Evolutionary conservation across 2,329 filamentous ascomycete species (phyloP), one percentile per base, ranked within the genome.

Genomic region (Ilyonectria destructans): DNA sequence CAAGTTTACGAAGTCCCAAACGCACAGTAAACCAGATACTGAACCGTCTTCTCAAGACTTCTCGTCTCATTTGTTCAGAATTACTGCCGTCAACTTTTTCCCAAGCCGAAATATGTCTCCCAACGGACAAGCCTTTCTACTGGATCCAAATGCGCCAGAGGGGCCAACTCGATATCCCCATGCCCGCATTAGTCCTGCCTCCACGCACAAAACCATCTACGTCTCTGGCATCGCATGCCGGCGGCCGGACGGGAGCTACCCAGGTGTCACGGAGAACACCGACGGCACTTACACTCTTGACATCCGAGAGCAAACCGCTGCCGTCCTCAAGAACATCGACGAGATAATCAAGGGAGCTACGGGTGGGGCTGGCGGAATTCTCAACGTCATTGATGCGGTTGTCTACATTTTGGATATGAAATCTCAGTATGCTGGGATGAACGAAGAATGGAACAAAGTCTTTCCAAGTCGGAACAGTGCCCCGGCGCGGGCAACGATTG

Each of bases 381-480:
- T 77, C 17, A 83, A 83, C 68, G 69, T 83, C 5, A 79, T 84
- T 21, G 81, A 83, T 51, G 74, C 82, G 3, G 79, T 80, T 12
- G 81, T 85, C 12, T 85, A 82, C 59, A 71, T 84, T 6, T 49
- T 81, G 10, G 80, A 84, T 65, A 83, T 84, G 80, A 77, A 82
- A 67, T 74, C 70, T 1, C 75, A 85, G 33, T 84, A 85, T 65
- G 76, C 77, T 6, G 82, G 79, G 17, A 84, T 84, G 82, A 84
- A 85, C 58, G 82, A 83, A 69, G 82, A 82, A 69, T 85, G 83
- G 83, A 85, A 85, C 67, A 82, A 82, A 71, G 77, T 84, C 8
- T 85, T 82, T 67, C 31, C 76, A 15, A 77, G 79, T 35, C 77
- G 81, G 7, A 75, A 69, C 1, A 75, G 71, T 58, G 82, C 82